phyloP scores from a whole-genome alignment of 2,329 filamentous ascomycete species.

The Uncinocarpus reesii region DNA sequence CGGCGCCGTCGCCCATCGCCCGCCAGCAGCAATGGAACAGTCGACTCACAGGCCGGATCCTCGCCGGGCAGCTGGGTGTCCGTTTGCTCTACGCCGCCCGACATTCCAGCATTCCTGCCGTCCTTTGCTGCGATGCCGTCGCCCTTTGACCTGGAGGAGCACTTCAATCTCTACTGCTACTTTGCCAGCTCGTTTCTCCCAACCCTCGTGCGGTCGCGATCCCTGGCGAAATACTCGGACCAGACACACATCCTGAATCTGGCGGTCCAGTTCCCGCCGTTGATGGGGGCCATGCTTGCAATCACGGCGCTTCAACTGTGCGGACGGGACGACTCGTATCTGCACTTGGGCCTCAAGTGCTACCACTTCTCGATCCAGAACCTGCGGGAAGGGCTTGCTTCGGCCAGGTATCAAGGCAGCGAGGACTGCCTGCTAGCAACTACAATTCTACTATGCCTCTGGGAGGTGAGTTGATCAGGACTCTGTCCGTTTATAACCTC shows the following conservation, averaged over 20 bases:
- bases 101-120: background rate
- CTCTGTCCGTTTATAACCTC: background rate
- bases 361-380: conserved; percentile 1
- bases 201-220: background rate
- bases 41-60: background rate
- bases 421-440: background rate
- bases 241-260: background rate
- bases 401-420: background rate
- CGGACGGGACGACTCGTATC: background rate
- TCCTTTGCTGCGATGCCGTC: background rate
- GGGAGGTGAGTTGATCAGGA: background rate
- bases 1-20: background rate
- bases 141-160: background rate
- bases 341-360: background rate
- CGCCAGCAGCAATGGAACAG: background rate
- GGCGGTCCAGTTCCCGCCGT: background rate
- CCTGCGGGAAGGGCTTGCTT: background rate
- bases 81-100: background rate
- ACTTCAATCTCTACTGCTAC: background rate
- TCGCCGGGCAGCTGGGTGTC: background rate
- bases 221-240: background rate
- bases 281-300: background rate
- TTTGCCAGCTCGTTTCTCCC: background rate
- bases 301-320: background rate
- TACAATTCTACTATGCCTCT: background rate